These are phyloP conservation scores for Xylaria sp. DNA, from an alignment of 2,329 filamentous ascomycete species.

Conservation along the genomic window DNA sequence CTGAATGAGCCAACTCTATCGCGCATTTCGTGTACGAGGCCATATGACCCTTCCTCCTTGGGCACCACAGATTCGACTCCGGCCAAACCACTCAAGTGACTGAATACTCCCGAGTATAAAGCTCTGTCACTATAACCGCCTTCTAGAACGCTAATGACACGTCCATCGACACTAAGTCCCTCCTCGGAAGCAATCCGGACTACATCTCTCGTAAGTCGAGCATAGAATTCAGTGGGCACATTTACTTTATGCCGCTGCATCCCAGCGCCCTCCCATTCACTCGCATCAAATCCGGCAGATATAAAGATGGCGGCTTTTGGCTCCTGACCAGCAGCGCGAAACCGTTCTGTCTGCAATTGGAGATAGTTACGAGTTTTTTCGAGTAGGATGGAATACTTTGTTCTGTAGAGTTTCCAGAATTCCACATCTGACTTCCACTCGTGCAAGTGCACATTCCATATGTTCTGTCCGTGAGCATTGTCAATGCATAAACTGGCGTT, in stretches of 20 bases:
- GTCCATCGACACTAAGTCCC: constrained; percentile 79
- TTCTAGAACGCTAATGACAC: constrained; percentile 92
- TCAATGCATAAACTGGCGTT: constrained; percentile 96
- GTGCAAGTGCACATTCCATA: constrained; percentile 96
- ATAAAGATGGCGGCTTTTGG: constrained; percentile 92
- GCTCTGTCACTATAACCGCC: constrained; percentile 96
- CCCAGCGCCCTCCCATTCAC: constrained; percentile 88
- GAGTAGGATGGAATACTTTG: constrained; percentile 78
- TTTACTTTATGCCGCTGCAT: constrained; percentile 98
- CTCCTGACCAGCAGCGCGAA: constrained; percentile 66
- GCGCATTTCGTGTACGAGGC: constrained; percentile 69
- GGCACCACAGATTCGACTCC: constrained; percentile 59
- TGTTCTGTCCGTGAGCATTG: constrained; percentile 89
- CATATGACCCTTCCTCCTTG: constrained; percentile 53
- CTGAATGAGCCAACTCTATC: constrained; percentile 58
- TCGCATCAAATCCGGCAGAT: constrained; percentile 96
- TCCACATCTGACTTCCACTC: constrained; percentile 83
- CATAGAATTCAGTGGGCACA: constrained; percentile 96
- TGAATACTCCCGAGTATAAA: constrained; percentile 85
- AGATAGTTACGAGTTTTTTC: constrained; percentile 84
- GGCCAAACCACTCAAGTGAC: constrained; percentile 86
- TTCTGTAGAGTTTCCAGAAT: constrained; percentile 90
- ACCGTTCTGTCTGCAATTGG: constrained; percentile 73
- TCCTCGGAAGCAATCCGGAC: constrained; percentile 84
- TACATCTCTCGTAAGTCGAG: constrained; percentile 86